These are phyloP conservation scores for Fusarium algeriense DNA, from an alignment of 2,329 filamentous ascomycete species.

Conservation along the genomic window DNA sequence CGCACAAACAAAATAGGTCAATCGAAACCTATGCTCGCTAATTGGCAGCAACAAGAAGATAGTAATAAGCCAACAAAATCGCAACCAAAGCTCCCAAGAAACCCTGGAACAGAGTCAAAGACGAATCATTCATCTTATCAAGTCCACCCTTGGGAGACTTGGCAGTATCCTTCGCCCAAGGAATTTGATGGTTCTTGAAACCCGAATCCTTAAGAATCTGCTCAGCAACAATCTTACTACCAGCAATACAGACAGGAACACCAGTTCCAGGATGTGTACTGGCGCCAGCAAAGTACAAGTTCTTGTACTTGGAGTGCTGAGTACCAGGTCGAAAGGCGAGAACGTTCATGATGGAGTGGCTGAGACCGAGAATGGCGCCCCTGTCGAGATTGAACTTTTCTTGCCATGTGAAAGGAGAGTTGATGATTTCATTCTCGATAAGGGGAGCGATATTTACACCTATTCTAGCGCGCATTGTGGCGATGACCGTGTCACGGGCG, in stretches of 20 bases:
- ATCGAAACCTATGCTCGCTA: not conserved
- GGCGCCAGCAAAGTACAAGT: slow-evolving; percentile 79
- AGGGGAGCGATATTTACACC: slow-evolving; percentile 62
- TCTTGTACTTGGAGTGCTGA: slow-evolving; percentile 60
- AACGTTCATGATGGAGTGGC: slow-evolving; percentile 80
- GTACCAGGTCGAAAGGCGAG: slow-evolving; percentile 74
- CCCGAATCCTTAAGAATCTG: slow-evolving; percentile 52
- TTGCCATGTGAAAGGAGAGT: slow-evolving; percentile 75
- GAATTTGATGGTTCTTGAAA: slow-evolving; percentile 13
- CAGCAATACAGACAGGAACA: slow-evolving; percentile 79
- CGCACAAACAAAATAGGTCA: not conserved
- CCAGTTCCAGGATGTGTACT: slow-evolving; percentile 82
- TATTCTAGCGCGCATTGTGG: slow-evolving; percentile 71
- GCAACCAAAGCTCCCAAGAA: slow-evolving; percentile 27
- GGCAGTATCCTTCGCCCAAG: slow-evolving; percentile 8
- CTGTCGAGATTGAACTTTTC: slow-evolving; percentile 78
- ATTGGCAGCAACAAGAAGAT: slow-evolving; percentile 18
- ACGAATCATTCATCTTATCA: slow-evolving; percentile 27
- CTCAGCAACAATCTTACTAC: slow-evolving; percentile 69
- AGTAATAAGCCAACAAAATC: slow-evolving; percentile 19
- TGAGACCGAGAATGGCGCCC: slow-evolving; percentile 78
- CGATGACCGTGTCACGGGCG: slow-evolving; percentile 71
- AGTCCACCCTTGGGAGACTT: slow-evolving; percentile 11
- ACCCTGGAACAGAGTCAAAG: slow-evolving; percentile 24
- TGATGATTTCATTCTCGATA: slow-evolving; percentile 72